Conservation (phyloP, 345 rosid species). For the Eucalyptus globulus region DNA sequence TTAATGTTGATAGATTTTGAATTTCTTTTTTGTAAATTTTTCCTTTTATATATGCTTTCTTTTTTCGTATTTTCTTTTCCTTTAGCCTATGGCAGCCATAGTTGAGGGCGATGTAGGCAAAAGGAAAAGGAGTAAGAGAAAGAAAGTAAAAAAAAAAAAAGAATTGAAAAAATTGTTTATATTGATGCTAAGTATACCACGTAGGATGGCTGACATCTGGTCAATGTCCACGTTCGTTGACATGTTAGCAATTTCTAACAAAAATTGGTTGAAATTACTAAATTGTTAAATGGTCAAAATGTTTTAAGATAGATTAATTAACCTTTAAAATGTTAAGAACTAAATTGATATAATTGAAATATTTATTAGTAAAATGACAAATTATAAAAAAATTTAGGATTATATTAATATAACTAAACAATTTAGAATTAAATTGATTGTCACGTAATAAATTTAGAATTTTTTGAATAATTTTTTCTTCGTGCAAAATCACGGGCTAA, state of each 20-base stretch:
- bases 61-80: neutral
- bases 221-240: rapidly evolving
- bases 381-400: rapidly evolving
- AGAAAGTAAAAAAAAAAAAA: neutral
- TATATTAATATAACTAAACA: neutral
- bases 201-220: rapidly evolving
- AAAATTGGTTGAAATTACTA: too few relatives aligned
- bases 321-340: neutral
- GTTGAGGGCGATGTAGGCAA: neutral
- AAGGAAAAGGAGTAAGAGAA: neutral
- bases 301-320: too few relatives aligned
- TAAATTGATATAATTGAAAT: neutral
- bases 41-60: neutral
- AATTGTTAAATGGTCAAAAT: too few relatives aligned
- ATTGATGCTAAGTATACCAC: neutral
- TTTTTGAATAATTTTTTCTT: neutral
- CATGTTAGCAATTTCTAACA: rapidly evolving
- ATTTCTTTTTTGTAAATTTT: neutral
- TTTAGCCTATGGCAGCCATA: neutral
- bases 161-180: neutral
- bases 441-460: rapidly evolving
- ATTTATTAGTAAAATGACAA: neutral
- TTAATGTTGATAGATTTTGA: neutral
- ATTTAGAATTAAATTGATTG: rapidly evolving
- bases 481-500: rapidly evolving